Evolutionary conservation across 1,284 basidiomycete species (phyloP), one percentile per base, ranked within the genome.

Genomic region (Butyriboletus appendiculatus): DNA sequence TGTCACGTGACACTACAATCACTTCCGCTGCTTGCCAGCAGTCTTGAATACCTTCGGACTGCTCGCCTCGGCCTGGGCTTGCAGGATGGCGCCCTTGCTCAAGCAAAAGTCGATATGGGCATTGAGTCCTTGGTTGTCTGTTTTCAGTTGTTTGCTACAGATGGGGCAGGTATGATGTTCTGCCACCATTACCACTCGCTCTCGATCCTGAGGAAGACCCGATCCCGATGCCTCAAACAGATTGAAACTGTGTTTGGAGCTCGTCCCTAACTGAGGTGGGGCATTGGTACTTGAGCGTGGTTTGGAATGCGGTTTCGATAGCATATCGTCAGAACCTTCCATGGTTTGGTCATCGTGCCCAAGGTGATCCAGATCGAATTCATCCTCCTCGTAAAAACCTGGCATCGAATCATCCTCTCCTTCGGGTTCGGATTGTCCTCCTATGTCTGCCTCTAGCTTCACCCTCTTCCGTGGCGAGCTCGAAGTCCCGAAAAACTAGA

Each of bases 21-120:
- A 35, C 53, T 55, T 68, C 58, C 58, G 53, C 22, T 66, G 63
- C 52, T 52, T 64, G 33, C 43, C 53, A 14, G 20, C 43, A 10
- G 32, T 46, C 38, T 35, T 52, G 32, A 42, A 41, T 28, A 30
- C n/a, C 11, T 50, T 59, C 18, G 67, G 61, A 45, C 60, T 64
- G 33, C 47, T 58, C n/a, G 71, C 68, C 50, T 74, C 74, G 11
- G 66, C 74, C 46, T 88, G 86, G 0, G 88, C 89, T 62, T 86
- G 78, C 55, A 79, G 72, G 53, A 92, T 91, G 8, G 81, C 86
- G 26, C 76, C 77, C 53, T 82, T 81, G 65, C 86, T 91, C 51
- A 92, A 66, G 62, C 90, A 92, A 63, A 86, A 91, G 68, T 92
- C 90, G 47, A 92, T 76, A 60, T 92, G 89, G 28, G 81, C 75